Percentiles rank a stretch among this genome's conserved stretches.
phyloP scores from a whole-genome alignment of 306 rosid genomes.

The Leucaena leucocephala region DNA sequence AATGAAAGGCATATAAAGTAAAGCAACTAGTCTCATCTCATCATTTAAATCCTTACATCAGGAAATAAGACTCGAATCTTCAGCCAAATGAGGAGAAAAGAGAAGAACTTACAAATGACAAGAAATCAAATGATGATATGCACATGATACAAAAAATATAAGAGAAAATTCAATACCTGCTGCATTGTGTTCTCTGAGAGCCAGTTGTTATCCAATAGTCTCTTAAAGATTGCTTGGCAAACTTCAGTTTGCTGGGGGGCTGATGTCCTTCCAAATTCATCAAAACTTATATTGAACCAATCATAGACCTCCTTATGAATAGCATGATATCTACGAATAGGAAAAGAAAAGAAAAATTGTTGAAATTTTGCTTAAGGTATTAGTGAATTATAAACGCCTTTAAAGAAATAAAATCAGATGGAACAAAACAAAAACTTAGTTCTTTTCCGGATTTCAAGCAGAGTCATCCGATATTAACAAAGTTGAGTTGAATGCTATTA shows the following conservation, averaged over 20 bases:
- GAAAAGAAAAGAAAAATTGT: neutral
- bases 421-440: neutral
- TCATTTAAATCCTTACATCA: slow-evolving; percentile 15
- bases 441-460: neutral
- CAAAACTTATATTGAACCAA: slow-evolving; percentile 91
- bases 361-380: neutral
- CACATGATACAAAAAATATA: neutral
- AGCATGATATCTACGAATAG: slow-evolving; percentile 65
- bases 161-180: slow-evolving; percentile 61
- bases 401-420: neutral
- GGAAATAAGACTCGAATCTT: slow-evolving; percentile 24
- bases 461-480: slow-evolving; percentile 4
- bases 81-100: neutral
- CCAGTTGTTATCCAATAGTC: slow-evolving; percentile 69
- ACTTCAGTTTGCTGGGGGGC: slow-evolving; percentile 84
- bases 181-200: slow-evolving; percentile 85
- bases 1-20: slow-evolving; percentile 33
- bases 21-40: slow-evolving; percentile 1
- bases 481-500: neutral
- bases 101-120: neutral
- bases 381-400: neutral
- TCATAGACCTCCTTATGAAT: slow-evolving; percentile 83
- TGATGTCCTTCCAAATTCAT: slow-evolving; percentile 93
- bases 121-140: slow-evolving; percentile 24
- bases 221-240: slow-evolving; percentile 82